Percentiles rank a stretch among this genome's conserved stretches.
Evolutionary conservation across 169 alveolate species (phyloP).

Genomic region (Eimeria acervulina): DNA sequence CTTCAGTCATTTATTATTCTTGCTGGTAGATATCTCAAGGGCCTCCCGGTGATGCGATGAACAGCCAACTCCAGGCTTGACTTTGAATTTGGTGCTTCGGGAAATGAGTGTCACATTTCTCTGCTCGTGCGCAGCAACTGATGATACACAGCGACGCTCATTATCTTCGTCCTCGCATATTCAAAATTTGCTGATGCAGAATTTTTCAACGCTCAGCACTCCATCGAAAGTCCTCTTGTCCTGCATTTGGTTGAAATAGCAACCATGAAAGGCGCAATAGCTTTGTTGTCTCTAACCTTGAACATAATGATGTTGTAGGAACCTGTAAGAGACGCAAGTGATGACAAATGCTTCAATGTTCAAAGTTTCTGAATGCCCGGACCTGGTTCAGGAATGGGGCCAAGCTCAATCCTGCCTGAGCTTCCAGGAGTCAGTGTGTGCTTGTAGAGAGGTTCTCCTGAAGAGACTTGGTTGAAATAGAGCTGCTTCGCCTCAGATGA

Average conservation of each 20-base stretch:
- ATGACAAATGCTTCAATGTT: background rate
- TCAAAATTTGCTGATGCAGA: constrained; percentile 73
- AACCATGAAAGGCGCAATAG: background rate
- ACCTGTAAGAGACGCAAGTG: constrained; percentile 18
- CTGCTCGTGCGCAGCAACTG: constrained; percentile 33
- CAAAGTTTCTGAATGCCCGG: background rate
- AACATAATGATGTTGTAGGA: constrained; percentile 65
- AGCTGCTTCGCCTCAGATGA: constrained; percentile 14
- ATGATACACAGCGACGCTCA: background rate
- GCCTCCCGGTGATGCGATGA: background rate
- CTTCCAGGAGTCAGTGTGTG: background rate
- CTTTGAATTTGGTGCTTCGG: background rate
- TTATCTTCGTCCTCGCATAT: background rate
- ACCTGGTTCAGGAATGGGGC: constrained; percentile 69
- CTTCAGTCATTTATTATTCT: no score
- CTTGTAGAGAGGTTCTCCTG: constrained; percentile 38
- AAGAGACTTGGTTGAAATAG: constrained; percentile 6
- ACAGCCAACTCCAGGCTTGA: background rate
- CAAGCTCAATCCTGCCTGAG: constrained; percentile 45
- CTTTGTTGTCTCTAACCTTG: constrained; percentile 37
- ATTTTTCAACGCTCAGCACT: constrained; percentile 67
- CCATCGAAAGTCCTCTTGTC: constrained; percentile 40
- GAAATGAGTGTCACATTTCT: background rate
- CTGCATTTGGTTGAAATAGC: background rate
- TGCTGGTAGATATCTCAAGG: no score